phyloP scores from a whole-genome alignment of 352 stramenopile species.

The Globisporangium emineosum region DNA sequence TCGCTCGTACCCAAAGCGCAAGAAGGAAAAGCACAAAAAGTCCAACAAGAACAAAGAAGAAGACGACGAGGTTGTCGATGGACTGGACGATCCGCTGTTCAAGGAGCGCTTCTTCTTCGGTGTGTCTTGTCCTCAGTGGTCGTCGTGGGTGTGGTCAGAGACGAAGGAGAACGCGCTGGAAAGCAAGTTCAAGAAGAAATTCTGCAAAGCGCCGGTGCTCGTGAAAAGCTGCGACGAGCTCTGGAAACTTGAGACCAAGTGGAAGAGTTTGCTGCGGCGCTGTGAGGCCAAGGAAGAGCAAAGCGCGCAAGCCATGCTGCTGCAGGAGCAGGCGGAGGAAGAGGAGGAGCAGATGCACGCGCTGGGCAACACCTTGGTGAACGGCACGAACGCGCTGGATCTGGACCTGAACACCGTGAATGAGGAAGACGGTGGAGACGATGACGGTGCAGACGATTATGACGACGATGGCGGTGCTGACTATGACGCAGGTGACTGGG shows the following conservation, averaged over 20 bases:
- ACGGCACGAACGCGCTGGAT: slow-evolving; percentile 21
- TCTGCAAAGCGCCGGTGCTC: slow-evolving; percentile 49
- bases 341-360: slow-evolving; percentile 57
- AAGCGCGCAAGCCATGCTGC: slow-evolving; percentile 60
- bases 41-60: slow-evolving; percentile 35
- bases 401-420: slow-evolving; percentile 33
- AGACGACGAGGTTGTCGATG: slow-evolving; percentile 38
- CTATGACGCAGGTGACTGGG: slow-evolving; percentile 20
- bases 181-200: slow-evolving; percentile 60
- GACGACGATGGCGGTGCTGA: slow-evolving; percentile 25
- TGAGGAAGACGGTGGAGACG: slow-evolving; percentile 16
- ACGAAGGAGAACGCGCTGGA: slow-evolving; percentile 46
- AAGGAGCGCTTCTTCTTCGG: slow-evolving; percentile 58
- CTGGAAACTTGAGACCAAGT: slow-evolving; percentile 70
- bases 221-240: slow-evolving; percentile 49
- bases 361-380: slow-evolving; percentile 33
- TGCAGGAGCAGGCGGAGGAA: slow-evolving; percentile 66
- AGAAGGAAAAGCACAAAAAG: slow-evolving; percentile 33
- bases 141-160: slow-evolving; percentile 73
- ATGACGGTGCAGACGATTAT: slow-evolving; percentile 21
- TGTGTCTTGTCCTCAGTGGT: slow-evolving; percentile 52
- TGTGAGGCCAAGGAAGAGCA: slow-evolving; percentile 46
- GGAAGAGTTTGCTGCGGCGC: slow-evolving; percentile 50
- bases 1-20: slow-evolving; percentile 53
- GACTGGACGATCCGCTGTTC: slow-evolving; percentile 60